A percentile compares a stretch with the other conserved stretches of the same genome.
Evolutionary conservation across 352 stramenopile genomes (phyloP).

Genomic region (Phytopythium kandeliae): DNA sequence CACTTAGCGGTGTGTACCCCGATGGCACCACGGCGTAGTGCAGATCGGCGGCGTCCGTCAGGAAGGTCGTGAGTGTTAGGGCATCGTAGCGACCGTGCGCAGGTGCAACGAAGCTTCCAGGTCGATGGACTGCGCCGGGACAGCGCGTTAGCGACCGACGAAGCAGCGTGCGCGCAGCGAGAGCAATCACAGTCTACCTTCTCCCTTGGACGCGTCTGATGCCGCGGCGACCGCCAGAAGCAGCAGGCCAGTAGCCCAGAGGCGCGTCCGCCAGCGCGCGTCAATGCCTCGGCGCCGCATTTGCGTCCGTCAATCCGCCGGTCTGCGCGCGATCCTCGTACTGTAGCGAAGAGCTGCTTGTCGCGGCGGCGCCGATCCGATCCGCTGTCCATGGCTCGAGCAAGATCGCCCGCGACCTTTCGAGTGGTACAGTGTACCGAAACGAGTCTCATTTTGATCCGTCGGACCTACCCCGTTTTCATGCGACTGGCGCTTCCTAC

Average conservation of each 20-base stretch:
- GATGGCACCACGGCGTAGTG: constrained; percentile 58
- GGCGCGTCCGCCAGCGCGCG: background rate
- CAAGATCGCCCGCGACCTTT: background rate
- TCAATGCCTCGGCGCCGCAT: background rate
- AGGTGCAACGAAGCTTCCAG: constrained; percentile 46
- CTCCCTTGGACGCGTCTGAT: background rate
- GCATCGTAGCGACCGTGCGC: constrained; percentile 32
- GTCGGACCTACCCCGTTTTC: too few relatives aligned
- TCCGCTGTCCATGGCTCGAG: too few relatives aligned
- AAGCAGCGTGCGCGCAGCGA: too few relatives aligned
- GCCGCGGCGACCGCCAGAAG: background rate
- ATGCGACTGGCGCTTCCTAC: too few relatives aligned
- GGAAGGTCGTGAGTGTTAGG: constrained; percentile 63
- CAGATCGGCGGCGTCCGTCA: constrained; percentile 66
- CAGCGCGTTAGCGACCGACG: background rate
- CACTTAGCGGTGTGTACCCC: constrained; percentile 31
- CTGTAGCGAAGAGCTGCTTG: too few relatives aligned
- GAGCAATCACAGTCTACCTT: too few relatives aligned
- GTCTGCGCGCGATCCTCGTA: too few relatives aligned
- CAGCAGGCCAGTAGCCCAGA: background rate
- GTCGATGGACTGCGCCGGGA: constrained; percentile 7
- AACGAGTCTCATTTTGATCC: too few relatives aligned
- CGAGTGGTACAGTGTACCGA: too few relatives aligned
- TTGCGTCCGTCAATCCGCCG: too few relatives aligned
- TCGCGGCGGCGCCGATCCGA: too few relatives aligned